Evolutionary conservation across 352 stramenopile species (phyloP), one percentile per base, ranked within the genome.

Genomic region (Globisporangium cylindrosporum): DNA sequence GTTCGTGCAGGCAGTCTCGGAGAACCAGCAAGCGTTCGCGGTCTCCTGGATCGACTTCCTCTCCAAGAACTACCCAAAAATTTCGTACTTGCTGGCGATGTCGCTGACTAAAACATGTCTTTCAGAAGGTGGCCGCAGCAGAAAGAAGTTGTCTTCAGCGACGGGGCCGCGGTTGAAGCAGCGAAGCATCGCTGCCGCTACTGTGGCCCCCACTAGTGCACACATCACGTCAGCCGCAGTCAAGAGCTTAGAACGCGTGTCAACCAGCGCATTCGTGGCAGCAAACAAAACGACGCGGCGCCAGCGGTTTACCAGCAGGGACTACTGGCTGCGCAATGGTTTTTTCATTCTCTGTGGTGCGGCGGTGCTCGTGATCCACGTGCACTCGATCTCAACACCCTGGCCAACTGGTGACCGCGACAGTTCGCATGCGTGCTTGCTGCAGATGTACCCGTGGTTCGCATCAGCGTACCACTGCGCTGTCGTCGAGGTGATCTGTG

Each of bases 1-100:
- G 38, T 65, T 58, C 22, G 27, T 69, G 24, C 38, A 65, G 18
- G 55, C 55, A 0, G 36, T 64, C 5, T 64, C 38, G 7, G 38
- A 69, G 62, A 67, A 60, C 15, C 53, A 15, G 5, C 51, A 61
- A 18, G 43, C 4, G n/a, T 61, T 62, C 51, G 24, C 53, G 10
- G 57, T 58, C 14, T 67, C 62, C 6, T 62, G 62, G 62, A 0
- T 67, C 36, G 62, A 67, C 62, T 67, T 62, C 6, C 3, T 54
- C 4, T 5, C 34, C 4, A 67, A 67, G 51, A 67, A 58, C 12
- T 66, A 61, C 29, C 20, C 55, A 29, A 61, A 61, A 29, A 48
- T 66, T 10, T 34, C 46, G 48, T 43, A 24, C 6, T 24, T 59
- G 8, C 18, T 18, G 5, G 43, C 59, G 20, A 58, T 59, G 46